These are phyloP conservation scores for Cyberlindnera samutprakarnensis DNA, from an alignment of 805 yeast species.

Conservation along the genomic window DNA sequence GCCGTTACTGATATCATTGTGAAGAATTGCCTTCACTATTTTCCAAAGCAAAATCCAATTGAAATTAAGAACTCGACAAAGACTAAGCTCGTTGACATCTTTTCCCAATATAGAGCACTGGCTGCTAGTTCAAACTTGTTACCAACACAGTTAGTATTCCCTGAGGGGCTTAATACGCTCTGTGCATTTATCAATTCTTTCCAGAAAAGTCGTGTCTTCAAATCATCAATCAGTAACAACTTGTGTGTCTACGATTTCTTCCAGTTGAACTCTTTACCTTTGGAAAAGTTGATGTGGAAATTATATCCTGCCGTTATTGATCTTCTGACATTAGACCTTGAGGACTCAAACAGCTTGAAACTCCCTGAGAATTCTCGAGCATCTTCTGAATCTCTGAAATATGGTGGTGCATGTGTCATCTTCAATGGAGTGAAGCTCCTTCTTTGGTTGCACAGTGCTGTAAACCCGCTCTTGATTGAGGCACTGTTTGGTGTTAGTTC, in stretches of 20 bases:
- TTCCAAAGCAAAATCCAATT: conserved; percentile 35
- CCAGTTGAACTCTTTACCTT: conserved; percentile 43
- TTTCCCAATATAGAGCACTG: conserved; percentile 48
- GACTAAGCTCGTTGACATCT: conserved; percentile 44
- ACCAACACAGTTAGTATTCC: conserved; percentile 66
- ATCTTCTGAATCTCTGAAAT: conserved; percentile 32
- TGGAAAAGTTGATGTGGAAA: conserved; percentile 50
- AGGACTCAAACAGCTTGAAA: conserved; percentile 47
- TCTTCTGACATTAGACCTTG: conserved; percentile 53
- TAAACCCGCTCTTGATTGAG: conserved; percentile 55
- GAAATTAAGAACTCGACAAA: conserved; percentile 47
- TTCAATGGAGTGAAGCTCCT: conserved; percentile 58
- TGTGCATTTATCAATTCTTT: conserved; percentile 63
- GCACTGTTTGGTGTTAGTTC: conserved; percentile 68
- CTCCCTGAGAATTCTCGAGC: conserved; percentile 45
- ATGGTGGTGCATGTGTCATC: conserved; percentile 72
- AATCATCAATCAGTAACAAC: conserved; percentile 44
- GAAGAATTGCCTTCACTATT: conserved; percentile 36
- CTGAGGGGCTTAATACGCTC: conserved; percentile 69
- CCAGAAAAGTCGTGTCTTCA: conserved; percentile 59
- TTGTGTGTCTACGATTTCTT: conserved; percentile 47
- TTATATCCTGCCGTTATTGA: conserved; percentile 79
- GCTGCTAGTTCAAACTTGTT: conserved; percentile 36
- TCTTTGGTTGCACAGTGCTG: conserved; percentile 64
- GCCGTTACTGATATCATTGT: conserved; percentile 46